phyloP scores from a whole-genome alignment of 768 basidiomycete species.

The Boletus pseudopeckii region DNA sequence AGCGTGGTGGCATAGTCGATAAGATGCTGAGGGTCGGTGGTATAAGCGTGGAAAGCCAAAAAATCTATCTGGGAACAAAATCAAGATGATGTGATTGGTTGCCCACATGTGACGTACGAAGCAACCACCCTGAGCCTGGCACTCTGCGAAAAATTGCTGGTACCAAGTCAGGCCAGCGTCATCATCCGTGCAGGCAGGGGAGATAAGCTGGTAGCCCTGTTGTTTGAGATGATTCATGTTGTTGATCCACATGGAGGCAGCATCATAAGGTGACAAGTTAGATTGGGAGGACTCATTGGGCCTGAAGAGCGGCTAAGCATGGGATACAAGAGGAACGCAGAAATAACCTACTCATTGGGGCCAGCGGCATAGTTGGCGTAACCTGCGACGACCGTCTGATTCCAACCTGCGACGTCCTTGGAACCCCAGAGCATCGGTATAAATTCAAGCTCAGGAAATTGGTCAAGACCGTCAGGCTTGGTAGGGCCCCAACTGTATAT shows the following conservation, averaged over 20 bases:
- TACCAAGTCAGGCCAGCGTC: constrained; percentile 64
- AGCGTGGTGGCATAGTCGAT: constrained; percentile 48
- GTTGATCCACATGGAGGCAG: too few relatives aligned
- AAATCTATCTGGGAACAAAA: constrained; percentile 44
- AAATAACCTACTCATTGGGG: constrained; percentile 66
- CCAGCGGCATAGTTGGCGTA: constrained; percentile 53
- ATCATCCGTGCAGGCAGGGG: constrained; percentile 67
- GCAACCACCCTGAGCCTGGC: too few relatives aligned
- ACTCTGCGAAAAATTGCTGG: constrained; percentile 39
- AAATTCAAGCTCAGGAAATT: constrained; percentile 39
- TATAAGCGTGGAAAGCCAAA: constrained; percentile 71
- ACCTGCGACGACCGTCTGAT: constrained; percentile 37
- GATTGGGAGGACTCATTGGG: constrained; percentile 65
- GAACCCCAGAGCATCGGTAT: constrained; percentile 71
- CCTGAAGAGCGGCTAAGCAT: constrained; percentile 36
- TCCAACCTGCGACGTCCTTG: too few relatives aligned
- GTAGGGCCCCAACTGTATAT: constrained; percentile 66
- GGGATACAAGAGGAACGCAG: background rate
- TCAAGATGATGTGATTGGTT: background rate
- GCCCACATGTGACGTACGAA: constrained; percentile 21
- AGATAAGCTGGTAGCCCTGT: constrained; percentile 55
- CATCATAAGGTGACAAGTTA: constrained; percentile 54
- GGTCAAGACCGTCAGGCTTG: constrained; percentile 33
- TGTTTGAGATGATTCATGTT: too few relatives aligned
- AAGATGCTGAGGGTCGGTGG: constrained; percentile 43